phyloP scores from a whole-genome alignment of 1,284 basidiomycete species.

The Irpex sp. region DNA sequence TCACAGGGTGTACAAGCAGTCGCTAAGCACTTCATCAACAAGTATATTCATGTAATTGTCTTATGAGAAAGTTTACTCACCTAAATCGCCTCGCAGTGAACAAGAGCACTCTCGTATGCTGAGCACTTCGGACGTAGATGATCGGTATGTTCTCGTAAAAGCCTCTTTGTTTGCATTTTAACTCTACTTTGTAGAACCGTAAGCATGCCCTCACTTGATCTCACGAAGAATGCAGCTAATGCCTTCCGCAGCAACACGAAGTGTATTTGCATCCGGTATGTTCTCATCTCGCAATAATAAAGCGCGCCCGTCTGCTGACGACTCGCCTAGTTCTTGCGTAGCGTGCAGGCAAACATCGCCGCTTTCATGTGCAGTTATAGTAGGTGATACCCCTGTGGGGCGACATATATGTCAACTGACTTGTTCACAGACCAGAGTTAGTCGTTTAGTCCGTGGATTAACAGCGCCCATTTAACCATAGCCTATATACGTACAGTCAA shows the following conservation, averaged over 20 bases:
- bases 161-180: neutral
- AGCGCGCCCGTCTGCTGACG: neutral
- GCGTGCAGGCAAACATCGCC: slow-evolving; percentile 61
- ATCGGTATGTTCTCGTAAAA: slow-evolving; percentile 37
- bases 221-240: neutral
- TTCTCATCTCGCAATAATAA: neutral
- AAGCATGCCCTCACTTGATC: neutral
- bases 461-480: neutral
- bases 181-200: slow-evolving; percentile 1
- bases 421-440: neutral
- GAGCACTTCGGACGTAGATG: slow-evolving; percentile 59
- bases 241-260: slow-evolving; percentile 45
- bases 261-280: slow-evolving; percentile 47
- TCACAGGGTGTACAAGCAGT: slow-evolving; percentile 52
- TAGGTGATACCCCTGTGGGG: slow-evolving; percentile 19
- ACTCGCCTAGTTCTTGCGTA: slow-evolving; percentile 45
- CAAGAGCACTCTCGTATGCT: slow-evolving; percentile 51
- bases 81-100: slow-evolving; percentile 26
- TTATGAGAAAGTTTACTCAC: neutral
- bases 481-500: slow-evolving; percentile 39
- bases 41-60: slow-evolving; percentile 21
- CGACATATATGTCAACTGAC: neutral
- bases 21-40: slow-evolving; percentile 62
- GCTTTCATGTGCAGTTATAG: slow-evolving; percentile 71
- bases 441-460: neutral